Percentiles rank a stretch among this genome's conserved stretches.
phyloP scores from a whole-genome alignment of 768 basidiomycete species.

The Lentinula detonsa region DNA sequence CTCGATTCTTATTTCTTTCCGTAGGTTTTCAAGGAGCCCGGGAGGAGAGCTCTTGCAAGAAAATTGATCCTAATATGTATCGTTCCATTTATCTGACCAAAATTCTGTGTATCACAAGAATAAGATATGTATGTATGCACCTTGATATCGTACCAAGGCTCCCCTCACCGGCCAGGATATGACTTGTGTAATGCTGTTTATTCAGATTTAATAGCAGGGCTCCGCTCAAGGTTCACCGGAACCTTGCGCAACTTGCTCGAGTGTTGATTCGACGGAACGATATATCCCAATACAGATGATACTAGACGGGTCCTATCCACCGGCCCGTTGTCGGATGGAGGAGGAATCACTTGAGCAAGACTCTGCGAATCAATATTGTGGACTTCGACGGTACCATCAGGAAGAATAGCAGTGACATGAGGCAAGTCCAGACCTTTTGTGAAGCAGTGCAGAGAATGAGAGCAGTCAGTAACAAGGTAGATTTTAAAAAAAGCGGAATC shows the following conservation, averaged over 20 bases:
- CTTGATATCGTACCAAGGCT: neutral
- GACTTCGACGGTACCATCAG: slow-evolving; percentile 73
- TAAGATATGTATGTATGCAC: neutral
- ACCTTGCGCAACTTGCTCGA: slow-evolving; percentile 41
- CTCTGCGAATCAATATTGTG: slow-evolving; percentile 73
- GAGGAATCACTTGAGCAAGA: slow-evolving; percentile 61
- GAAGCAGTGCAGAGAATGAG: slow-evolving; percentile 18
- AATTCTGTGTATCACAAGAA: neutral
- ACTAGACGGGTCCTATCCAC: slow-evolving; percentile 18
- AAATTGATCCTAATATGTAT: neutral
- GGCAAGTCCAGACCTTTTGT: slow-evolving; percentile 67
- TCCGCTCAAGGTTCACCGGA: slow-evolving; percentile 25
- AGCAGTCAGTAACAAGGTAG: neutral
- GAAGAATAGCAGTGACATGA: slow-evolving; percentile 71
- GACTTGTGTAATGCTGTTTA: too few species aligned
- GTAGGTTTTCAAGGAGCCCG: too few species aligned
- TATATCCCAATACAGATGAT: slow-evolving; percentile 37
- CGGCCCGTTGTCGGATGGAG: slow-evolving; percentile 5
- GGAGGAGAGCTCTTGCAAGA: too few species aligned
- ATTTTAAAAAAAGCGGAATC: neutral
- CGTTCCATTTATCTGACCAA: neutral
- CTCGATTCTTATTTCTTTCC: too few species aligned
- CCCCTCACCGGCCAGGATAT: too few species aligned
- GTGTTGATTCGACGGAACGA: slow-evolving; percentile 43
- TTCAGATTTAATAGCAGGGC: neutral